Conservation (phyloP, 148 eudicot species). For the Amaranthus cruentus region DNA sequence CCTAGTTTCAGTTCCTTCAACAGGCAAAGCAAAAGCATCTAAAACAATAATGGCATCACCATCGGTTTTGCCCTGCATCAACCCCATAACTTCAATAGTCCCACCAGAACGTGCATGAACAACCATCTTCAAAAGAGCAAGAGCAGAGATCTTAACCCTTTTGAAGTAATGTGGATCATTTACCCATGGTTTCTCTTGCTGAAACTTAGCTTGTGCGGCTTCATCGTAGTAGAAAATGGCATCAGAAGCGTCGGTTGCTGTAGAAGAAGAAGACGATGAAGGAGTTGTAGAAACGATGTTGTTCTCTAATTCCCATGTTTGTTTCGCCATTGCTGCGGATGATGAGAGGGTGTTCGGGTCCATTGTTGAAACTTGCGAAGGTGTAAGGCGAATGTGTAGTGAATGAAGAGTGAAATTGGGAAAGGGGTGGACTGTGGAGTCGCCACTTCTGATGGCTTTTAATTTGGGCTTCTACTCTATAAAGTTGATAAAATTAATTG, state of each 20-base stretch:
- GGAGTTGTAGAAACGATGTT: slow-evolving; percentile 44
- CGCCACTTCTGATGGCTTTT: too few species aligned
- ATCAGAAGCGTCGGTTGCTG: slow-evolving; percentile 39
- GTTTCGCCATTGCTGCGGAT: slow-evolving; percentile 60
- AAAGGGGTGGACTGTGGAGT: background rate
- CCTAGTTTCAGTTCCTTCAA: slow-evolving; percentile 96
- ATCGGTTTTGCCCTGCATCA: slow-evolving; percentile 94
- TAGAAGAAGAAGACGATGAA: slow-evolving; percentile 20
- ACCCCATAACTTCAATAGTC: slow-evolving; percentile 85
- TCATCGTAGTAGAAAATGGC: slow-evolving; percentile 84
- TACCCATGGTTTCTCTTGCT: slow-evolving; percentile 76
- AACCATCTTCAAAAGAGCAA: slow-evolving; percentile 91
- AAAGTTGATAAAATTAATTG: too few species aligned
- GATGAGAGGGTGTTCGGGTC: slow-evolving; percentile 37
- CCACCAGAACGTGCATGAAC: slow-evolving; percentile 94
- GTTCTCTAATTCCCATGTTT: slow-evolving; percentile 95
- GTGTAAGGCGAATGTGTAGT: background rate
- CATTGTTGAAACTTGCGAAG: slow-evolving; percentile 27
- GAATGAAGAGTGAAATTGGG: background rate
- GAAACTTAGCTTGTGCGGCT: slow-evolving; percentile 60
- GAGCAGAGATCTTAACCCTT: slow-evolving; percentile 83
- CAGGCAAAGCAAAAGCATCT: slow-evolving; percentile 97
- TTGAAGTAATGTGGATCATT: slow-evolving; percentile 87
- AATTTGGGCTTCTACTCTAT: too few species aligned
- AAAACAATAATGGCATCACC: slow-evolving; percentile 87